phyloP scores from a whole-genome alignment of 2,329 filamentous ascomycete species.

The Mycocentrospora acerina region DNA sequence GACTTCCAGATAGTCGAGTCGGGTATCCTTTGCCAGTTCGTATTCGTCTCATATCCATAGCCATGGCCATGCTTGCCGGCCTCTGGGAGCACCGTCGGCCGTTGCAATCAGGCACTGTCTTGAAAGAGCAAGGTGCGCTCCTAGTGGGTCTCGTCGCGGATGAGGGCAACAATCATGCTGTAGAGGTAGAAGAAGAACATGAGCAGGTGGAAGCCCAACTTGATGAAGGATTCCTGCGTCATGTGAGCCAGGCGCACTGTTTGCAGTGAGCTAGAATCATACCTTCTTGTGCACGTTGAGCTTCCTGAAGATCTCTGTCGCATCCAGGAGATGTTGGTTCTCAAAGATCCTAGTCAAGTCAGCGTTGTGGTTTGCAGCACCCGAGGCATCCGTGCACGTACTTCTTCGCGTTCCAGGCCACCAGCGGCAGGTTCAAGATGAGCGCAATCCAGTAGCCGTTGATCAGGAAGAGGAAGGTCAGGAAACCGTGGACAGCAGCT shows the following conservation, averaged over 20 bases:
- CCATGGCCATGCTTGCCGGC: neutral
- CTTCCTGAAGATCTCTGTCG: constrained; percentile 99
- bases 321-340: constrained; percentile 94
- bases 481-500: constrained; percentile 93
- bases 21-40: no score
- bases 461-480: constrained; percentile 94
- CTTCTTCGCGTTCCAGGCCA: constrained; percentile 98
- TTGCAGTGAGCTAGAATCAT: constrained; percentile 14
- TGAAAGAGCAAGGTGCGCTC: constrained; percentile 21
- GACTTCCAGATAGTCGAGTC: constrained; percentile 1
- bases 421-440: constrained; percentile 84
- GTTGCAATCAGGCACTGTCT: constrained; percentile 1
- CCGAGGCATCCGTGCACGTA: constrained; percentile 54
- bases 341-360: constrained; percentile 76
- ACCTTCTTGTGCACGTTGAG: constrained; percentile 99
- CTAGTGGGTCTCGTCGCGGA: constrained; percentile 86
- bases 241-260: constrained; percentile 11
- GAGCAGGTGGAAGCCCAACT: constrained; percentile 96
- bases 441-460: constrained; percentile 98
- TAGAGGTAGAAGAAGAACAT: constrained; percentile 99
- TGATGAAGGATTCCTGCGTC: constrained; percentile 90
- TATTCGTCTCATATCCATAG: neutral
- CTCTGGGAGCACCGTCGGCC: neutral
- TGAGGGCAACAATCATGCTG: constrained; percentile 97
- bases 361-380: constrained; percentile 19